Percentiles rank a stretch among this genome's conserved stretches.
Conservation (phyloP, 129 eudicot species). For the Saussurea involucrata region DNA sequence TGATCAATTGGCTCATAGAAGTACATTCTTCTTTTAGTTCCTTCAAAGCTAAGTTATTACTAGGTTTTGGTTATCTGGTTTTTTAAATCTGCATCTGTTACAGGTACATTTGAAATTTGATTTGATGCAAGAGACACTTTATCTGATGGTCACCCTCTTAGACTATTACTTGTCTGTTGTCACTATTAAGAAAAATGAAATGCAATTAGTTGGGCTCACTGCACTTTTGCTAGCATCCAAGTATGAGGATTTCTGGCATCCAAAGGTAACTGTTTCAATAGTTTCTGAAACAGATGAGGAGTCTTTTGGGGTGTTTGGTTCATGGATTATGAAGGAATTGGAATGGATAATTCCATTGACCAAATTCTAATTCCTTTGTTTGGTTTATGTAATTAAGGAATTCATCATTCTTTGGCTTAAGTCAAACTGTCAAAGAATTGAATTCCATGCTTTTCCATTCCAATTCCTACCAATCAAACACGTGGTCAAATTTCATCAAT, state of each 20-base stretch:
- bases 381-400: no score
- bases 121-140: slow-evolving; percentile 95
- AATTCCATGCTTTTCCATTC: no score
- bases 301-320: no score
- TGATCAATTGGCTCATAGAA: slow-evolving; percentile 96
- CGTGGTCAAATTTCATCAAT: no score
- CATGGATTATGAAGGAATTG: no score
- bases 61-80: not conserved
- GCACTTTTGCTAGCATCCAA: slow-evolving; percentile 90
- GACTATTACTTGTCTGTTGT: slow-evolving; percentile 71
- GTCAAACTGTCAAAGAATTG: no score
- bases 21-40: slow-evolving; percentile 29
- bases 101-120: slow-evolving; percentile 89
- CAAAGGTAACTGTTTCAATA: slow-evolving; percentile 53
- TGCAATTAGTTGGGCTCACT: slow-evolving; percentile 95
- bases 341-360: no score
- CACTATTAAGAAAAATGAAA: slow-evolving; percentile 53
- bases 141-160: slow-evolving; percentile 72
- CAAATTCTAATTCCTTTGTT: no score
- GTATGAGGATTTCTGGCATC: slow-evolving; percentile 98
- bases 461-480: no score
- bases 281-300: not conserved
- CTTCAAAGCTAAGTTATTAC: not conserved
- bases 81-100: slow-evolving; percentile 8
- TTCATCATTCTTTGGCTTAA: no score